Evolutionary conservation across 176 grass and related monocot species (phyloP), one percentile per base, ranked within the genome.

Genomic region (Lolium multiflorum): DNA sequence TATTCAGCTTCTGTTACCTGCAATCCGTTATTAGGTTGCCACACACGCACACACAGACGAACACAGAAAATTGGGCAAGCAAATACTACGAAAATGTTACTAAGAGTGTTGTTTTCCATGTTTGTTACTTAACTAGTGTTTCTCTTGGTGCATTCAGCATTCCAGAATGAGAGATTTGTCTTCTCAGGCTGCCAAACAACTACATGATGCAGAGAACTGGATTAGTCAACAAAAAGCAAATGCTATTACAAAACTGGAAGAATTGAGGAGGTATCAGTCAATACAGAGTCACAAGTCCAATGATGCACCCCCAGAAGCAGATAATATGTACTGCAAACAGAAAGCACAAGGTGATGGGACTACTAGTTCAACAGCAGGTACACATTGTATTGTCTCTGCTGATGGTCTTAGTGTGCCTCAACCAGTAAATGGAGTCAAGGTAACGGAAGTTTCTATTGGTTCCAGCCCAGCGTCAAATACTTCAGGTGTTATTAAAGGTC

Each of bases 161-260:
- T 49, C 85, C 63, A 77, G 89, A 82, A 49, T 90, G 35, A 92
- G 83, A 81, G 81, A 94, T 84, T 89, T 92, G 76, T 86, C 94
- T 75, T 86, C 80, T 60, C 88, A 97, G 39, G 82, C 86, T 86
- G 83, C 65, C 50, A 92, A 92, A 81, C 63, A 92, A 61, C 80
- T 89, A 26, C 82, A 92, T 70, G 83, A 94, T 59, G 91, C 90
- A 24, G 79, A 92, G 74, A 81, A 88, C 55, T 81, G 85, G 39
- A 89, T 61, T 62, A 87, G 64, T 57, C 82, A 94, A 68, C 92
- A 89, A 86, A 90, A 70, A 31, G 87, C 71, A 76, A 91, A 94
- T 87, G 73, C 81, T 85, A 87, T 89, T 80, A 81, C 83, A 85
- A 88, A 97, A 71, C 63, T 89, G 71, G 92, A 94, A 75, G 87